Percentiles rank a stretch among this genome's conserved stretches.
These are phyloP conservation scores for Aphanomyces stellatus DNA, from an alignment of 352 stramenopile genomes.

Conservation along the genomic window DNA sequence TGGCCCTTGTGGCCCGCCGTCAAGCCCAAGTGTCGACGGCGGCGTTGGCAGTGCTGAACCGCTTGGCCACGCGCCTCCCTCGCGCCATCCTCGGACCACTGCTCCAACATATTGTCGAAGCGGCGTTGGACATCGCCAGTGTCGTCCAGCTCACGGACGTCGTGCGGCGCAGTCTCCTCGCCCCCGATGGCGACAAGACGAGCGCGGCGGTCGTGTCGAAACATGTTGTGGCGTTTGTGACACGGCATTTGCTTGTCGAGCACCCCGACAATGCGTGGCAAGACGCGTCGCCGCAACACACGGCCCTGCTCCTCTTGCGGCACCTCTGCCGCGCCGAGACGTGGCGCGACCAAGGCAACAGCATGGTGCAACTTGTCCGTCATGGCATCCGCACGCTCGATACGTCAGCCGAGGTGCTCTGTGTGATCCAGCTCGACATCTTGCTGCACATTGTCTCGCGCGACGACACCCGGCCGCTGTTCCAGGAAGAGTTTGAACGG, in stretches of 20 bases:
- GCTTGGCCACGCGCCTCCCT: neutral
- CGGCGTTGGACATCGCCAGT: neutral
- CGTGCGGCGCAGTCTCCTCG: neutral
- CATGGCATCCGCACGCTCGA: slow-evolving; percentile 6
- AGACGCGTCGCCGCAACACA: slow-evolving; percentile 9
- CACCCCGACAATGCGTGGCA: neutral
- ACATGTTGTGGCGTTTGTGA: neutral
- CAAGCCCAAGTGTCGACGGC: neutral
- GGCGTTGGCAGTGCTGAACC: neutral
- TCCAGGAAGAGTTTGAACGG: neutral
- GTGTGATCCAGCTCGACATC: slow-evolving; percentile 9
- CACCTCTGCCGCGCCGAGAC: neutral
- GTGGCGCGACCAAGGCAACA: too few relatives aligned
- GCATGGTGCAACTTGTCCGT: neutral
- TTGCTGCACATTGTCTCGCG: neutral
- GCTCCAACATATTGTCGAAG: neutral
- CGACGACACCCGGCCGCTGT: neutral
- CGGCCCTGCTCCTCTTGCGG: slow-evolving; percentile 1
- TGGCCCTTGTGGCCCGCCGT: neutral
- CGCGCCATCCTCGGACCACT: neutral
- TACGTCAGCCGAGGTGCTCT: neutral
- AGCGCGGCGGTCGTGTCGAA: too few relatives aligned
- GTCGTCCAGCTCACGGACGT: slow-evolving; percentile 4
- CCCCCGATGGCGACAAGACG: neutral
- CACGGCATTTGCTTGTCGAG: neutral